phyloP scores from a whole-genome alignment of 2,329 filamentous ascomycete species.

The Basipetospora chlamydospora region DNA sequence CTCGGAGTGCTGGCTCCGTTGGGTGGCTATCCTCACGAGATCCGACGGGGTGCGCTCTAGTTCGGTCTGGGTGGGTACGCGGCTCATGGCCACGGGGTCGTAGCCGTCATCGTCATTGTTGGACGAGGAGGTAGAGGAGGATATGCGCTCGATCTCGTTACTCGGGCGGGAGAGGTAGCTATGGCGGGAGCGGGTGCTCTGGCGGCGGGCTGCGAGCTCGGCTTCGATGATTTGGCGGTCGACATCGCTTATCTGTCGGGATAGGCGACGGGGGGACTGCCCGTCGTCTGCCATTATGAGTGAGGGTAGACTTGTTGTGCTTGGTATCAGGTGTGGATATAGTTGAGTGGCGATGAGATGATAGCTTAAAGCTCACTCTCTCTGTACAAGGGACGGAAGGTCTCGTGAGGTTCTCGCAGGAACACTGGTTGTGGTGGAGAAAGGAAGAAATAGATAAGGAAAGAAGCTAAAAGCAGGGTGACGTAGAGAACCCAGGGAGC shows the following conservation, averaged over 20 bases:
- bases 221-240: constrained; percentile 22
- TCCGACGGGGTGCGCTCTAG: constrained; percentile 56
- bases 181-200: constrained; percentile 1
- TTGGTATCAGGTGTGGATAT: too few relatives aligned
- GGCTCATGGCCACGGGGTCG: constrained; percentile 36
- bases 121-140: constrained; percentile 35
- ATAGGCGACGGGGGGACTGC: too few relatives aligned
- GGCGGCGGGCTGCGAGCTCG: constrained; percentile 6
- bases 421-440: too few relatives aligned
- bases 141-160: constrained; percentile 45
- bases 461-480: too few relatives aligned
- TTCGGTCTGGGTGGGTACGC: constrained; percentile 49
- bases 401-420: too few relatives aligned
- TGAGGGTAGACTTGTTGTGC: too few relatives aligned
- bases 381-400: too few relatives aligned
- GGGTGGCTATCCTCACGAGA: constrained; percentile 57
- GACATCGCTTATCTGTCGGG: constrained; percentile 33
- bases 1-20: constrained; percentile 52
- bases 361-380: too few relatives aligned
- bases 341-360: too few relatives aligned
- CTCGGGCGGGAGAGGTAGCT: constrained; percentile 25
- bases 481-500: too few relatives aligned
- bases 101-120: constrained; percentile 21
- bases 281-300: too few relatives aligned
- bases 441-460: too few relatives aligned